Percentiles rank a stretch among this genome's conserved stretches.
Evolutionary conservation across 2,329 filamentous ascomycete species (phyloP).

Genomic region (Xylaria polymorpha): DNA sequence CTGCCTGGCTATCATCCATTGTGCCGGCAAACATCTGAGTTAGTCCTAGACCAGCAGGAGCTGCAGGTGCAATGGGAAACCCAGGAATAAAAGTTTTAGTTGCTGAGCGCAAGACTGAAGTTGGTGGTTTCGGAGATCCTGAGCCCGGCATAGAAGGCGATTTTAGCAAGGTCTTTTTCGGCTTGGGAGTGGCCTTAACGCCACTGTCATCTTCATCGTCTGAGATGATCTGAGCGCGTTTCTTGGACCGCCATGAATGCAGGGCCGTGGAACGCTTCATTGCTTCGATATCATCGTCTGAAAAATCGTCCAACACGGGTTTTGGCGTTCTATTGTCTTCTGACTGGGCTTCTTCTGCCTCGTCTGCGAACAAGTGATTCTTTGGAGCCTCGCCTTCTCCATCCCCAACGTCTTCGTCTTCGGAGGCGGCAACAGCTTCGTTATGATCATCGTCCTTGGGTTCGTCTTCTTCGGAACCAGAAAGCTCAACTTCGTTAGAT

Average conservation of each 20-base stretch:
- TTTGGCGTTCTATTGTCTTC: slow-evolving; percentile 41
- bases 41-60: slow-evolving; percentile 75
- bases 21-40: slow-evolving; percentile 94
- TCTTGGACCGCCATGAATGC: slow-evolving; percentile 61
- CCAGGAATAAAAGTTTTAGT: slow-evolving; percentile 78
- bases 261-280: slow-evolving; percentile 53
- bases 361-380: slow-evolving; percentile 52
- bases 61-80: slow-evolving; percentile 65
- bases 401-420: slow-evolving; percentile 43
- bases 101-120: slow-evolving; percentile 74
- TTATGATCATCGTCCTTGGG: slow-evolving; percentile 54
- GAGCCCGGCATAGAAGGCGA: slow-evolving; percentile 58
- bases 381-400: slow-evolving; percentile 12
- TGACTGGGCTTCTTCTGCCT: slow-evolving; percentile 55
- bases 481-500: slow-evolving; percentile 52
- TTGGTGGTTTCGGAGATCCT: slow-evolving; percentile 66
- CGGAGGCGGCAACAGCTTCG: slow-evolving; percentile 40
- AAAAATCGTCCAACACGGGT: slow-evolving; percentile 51
- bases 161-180: slow-evolving; percentile 55
- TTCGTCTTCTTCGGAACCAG: slow-evolving; percentile 55
- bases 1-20: slow-evolving; percentile 73
- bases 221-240: slow-evolving; percentile 66
- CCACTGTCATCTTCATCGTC: slow-evolving; percentile 69
- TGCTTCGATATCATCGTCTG: slow-evolving; percentile 55
- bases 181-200: slow-evolving; percentile 61